phyloP scores from a whole-genome alignment of 331 rosid genomes.

The Acacia pycnantha region DNA sequence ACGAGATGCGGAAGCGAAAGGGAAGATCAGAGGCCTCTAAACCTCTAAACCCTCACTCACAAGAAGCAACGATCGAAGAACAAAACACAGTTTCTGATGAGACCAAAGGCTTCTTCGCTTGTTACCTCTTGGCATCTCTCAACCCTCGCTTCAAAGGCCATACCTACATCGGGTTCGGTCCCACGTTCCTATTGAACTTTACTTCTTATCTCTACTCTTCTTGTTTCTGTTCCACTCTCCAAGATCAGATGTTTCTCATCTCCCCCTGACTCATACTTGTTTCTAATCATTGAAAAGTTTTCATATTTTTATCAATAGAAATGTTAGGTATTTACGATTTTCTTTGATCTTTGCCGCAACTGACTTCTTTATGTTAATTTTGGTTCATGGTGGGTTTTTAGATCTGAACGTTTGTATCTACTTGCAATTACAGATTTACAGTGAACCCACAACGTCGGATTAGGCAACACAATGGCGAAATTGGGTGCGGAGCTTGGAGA shows the following conservation, averaged over 20 bases:
- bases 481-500: conserved; percentile 77
- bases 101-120: conserved; percentile 60
- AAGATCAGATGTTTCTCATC: conserved; percentile 21
- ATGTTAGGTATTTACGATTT: background rate
- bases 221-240: background rate
- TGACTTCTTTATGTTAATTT: background rate
- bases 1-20: conserved; percentile 49
- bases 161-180: conserved; percentile 77
- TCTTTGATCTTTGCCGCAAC: background rate
- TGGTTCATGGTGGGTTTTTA: background rate
- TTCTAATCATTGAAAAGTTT: background rate
- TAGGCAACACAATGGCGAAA: conserved; percentile 95
- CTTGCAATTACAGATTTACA: conserved; percentile 61
- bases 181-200: background rate
- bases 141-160: conserved; percentile 88
- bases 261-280: background rate
- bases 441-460: conserved; percentile 90
- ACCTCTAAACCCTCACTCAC: conserved; percentile 29
- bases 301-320: background rate
- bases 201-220: background rate
- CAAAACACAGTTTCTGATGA: conserved; percentile 8
- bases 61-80: conserved; percentile 24
- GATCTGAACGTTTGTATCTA: background rate
- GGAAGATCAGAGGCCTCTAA: conserved; percentile 39
- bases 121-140: conserved; percentile 78